These are phyloP conservation scores for Talaromyces albobiverticillius DNA, from an alignment of 2,329 filamentous ascomycete genomes.

Conservation along the genomic window DNA sequence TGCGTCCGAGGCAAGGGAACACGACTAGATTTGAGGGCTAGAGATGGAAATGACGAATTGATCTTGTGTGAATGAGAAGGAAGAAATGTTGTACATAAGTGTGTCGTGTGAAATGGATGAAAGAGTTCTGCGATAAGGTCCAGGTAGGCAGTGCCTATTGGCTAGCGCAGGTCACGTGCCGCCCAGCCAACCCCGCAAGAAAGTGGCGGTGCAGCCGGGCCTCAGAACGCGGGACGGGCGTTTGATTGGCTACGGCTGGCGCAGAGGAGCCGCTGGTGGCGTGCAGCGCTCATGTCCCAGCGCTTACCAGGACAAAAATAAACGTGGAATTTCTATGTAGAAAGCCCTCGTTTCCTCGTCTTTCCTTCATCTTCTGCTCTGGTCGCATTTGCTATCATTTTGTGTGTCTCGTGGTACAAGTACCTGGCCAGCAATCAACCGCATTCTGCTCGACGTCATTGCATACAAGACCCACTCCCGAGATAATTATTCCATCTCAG, in stretches of 20 bases:
- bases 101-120: too few species aligned
- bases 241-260: slow-evolving; percentile 3
- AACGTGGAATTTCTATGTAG: neutral
- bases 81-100: too few species aligned
- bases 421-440: neutral
- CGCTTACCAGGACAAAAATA: neutral
- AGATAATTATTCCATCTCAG: neutral
- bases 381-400: neutral
- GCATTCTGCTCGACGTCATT: slow-evolving; percentile 11
- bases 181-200: neutral
- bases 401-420: neutral
- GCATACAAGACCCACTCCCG: slow-evolving; percentile 9
- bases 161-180: slow-evolving; percentile 4
- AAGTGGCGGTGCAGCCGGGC: neutral
- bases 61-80: too few species aligned
- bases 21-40: too few species aligned
- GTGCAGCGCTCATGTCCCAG: too few species aligned
- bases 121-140: too few species aligned
- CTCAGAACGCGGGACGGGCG: neutral
- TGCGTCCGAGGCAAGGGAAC: too few species aligned
- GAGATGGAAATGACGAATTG: too few species aligned
- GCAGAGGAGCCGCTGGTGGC: slow-evolving; percentile 10
- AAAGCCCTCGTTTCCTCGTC: neutral
- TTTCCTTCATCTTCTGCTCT: neutral
- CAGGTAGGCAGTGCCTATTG: too few species aligned